Evolutionary conservation across 1,284 basidiomycete genomes (phyloP).

Genomic region (Rhodotorula sp.): DNA sequence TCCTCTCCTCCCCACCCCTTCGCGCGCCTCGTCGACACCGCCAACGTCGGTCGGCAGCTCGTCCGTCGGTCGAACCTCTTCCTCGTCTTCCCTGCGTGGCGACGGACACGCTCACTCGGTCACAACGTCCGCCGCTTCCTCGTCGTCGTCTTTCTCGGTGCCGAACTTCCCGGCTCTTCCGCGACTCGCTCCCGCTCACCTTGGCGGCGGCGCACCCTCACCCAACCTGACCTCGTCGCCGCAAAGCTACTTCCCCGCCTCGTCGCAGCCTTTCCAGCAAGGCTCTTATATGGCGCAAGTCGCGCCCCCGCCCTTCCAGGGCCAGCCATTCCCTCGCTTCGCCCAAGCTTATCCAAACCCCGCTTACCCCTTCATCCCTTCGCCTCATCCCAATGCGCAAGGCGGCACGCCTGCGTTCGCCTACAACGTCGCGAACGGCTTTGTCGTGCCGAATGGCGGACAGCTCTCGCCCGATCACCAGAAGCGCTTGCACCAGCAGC

Average conservation of each 20-base stretch:
- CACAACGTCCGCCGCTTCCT: background rate
- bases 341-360: slow-evolving; percentile 16
- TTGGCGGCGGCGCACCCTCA: background rate
- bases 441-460: background rate
- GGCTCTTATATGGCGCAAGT: background rate
- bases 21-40: slow-evolving; percentile 14
- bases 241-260: background rate
- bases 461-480: slow-evolving; percentile 15
- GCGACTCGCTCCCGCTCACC: slow-evolving; percentile 6
- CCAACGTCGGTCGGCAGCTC: slow-evolving; percentile 3
- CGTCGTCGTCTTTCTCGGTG: background rate
- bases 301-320: slow-evolving; percentile 14
- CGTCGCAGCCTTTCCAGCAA: background rate
- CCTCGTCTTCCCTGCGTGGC: slow-evolving; percentile 4
- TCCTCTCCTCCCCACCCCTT: slow-evolving; percentile 6
- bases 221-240: background rate
- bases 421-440: background rate
- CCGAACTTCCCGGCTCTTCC: slow-evolving; percentile 2
- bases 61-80: background rate
- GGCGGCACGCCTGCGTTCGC: background rate
- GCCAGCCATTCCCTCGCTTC: slow-evolving; percentile 13
- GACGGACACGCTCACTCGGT: background rate
- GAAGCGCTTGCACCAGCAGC: slow-evolving; percentile 31
- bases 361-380: slow-evolving; percentile 36
- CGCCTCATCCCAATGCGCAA: slow-evolving; percentile 29